phyloP scores from a whole-genome alignment of 345 rosid genomes.

The Populus ilicifolia region DNA sequence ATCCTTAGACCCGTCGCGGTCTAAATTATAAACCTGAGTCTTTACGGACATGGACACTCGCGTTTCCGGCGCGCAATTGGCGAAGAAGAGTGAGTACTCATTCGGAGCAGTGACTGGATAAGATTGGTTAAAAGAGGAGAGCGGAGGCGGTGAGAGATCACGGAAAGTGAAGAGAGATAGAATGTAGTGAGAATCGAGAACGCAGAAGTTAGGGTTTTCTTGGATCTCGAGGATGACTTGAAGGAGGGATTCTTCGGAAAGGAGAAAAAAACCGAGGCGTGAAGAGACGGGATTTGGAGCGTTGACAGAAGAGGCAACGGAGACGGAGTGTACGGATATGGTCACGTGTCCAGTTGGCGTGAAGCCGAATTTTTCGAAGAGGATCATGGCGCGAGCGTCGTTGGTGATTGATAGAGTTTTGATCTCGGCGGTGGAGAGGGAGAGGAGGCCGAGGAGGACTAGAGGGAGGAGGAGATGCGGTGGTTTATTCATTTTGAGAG shows the following conservation, averaged over 20 bases:
- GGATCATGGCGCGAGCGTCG: conserved; percentile 89
- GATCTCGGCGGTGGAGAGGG: conserved; percentile 19
- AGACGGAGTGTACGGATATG: conserved; percentile 60
- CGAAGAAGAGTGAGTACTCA: conserved; percentile 85
- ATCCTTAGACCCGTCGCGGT: conserved; percentile 53
- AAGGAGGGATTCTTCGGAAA: conserved; percentile 81
- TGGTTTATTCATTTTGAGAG: conserved; percentile 40
- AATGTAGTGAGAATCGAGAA: conserved; percentile 69
- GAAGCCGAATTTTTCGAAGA: conserved; percentile 94
- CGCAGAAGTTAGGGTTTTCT: conserved; percentile 74
- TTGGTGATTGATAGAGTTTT: conserved; percentile 47
- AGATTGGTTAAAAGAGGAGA: conserved; percentile 51
- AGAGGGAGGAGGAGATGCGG: conserved; percentile 23
- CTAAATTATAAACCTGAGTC: conserved; percentile 71
- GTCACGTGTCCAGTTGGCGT: conserved; percentile 72
- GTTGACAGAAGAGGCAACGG: conserved; percentile 45
- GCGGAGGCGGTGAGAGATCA: conserved; percentile 77
- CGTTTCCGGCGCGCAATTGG: conserved; percentile 78
- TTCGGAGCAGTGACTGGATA: conserved; percentile 67
- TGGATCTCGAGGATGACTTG: conserved; percentile 81
- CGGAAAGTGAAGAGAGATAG: conserved; percentile 64
- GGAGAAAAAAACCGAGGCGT: conserved; percentile 89
- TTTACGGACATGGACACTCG: conserved; percentile 74
- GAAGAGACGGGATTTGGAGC: conserved; percentile 52
- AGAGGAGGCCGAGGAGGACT: not conserved